Conservation (phyloP, 2,329 filamentous ascomycete species). For the Aspergillus alliaceus region DNA sequence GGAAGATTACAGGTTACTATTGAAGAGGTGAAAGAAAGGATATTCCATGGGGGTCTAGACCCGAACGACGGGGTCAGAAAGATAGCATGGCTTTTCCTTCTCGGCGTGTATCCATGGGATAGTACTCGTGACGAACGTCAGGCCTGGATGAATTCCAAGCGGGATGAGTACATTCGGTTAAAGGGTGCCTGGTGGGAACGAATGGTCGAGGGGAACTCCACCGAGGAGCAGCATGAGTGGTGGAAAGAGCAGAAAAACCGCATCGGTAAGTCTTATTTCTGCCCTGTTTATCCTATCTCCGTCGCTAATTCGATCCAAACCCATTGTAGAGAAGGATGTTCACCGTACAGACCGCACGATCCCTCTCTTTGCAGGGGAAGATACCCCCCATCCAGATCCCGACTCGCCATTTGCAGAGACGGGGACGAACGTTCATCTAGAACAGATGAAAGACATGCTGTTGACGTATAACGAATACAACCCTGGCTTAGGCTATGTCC, state of each 20-base stretch:
- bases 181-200: conserved; percentile 97
- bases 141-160: conserved; percentile 76
- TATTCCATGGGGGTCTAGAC: conserved; percentile 92
- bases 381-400: conserved; percentile 93
- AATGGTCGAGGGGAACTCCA: conserved; percentile 77
- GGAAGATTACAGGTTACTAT: conserved; percentile 76
- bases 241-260: conserved; percentile 92
- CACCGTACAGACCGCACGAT: conserved; percentile 94
- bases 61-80: conserved; percentile 89
- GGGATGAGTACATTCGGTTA: conserved; percentile 90
- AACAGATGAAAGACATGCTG: conserved; percentile 99
- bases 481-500: conserved; percentile 90
- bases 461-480: conserved; percentile 99
- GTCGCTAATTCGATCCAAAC: conserved; percentile 34
- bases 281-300: conserved; percentile 4
- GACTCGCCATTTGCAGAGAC: conserved; percentile 90
- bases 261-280: conserved; percentile 68
- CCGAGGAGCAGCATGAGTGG: conserved; percentile 84
- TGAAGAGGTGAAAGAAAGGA: conserved; percentile 94
- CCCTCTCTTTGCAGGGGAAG: conserved; percentile 93
- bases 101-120: conserved; percentile 92
- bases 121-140: conserved; percentile 82
- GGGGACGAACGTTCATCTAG: conserved; percentile 94
- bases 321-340: conserved; percentile 84
- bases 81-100: conserved; percentile 92